A percentile compares a stretch with the other conserved stretches of the same genome.
These are phyloP conservation scores for Neofusicoccum kwambonambiense DNA, from an alignment of 2,329 filamentous ascomycete genomes.

Conservation along the genomic window DNA sequence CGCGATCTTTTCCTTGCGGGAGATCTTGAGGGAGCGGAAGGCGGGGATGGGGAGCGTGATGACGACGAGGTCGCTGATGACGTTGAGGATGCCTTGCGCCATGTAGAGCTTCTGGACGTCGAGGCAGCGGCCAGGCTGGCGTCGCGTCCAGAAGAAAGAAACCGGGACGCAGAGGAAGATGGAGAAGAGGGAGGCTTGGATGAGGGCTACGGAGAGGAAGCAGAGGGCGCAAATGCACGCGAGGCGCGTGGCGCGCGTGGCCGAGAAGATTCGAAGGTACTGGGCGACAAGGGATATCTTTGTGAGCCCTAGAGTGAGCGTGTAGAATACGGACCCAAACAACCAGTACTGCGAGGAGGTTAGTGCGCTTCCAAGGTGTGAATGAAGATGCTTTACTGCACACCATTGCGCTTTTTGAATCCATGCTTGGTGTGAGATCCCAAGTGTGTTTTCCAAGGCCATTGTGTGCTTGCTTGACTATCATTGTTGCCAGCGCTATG, in stretches of 20 bases:
- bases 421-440: too few species aligned
- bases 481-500: too few species aligned
- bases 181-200: constrained; percentile 86
- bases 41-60: background rate
- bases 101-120: background rate
- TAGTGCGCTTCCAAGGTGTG: too few species aligned
- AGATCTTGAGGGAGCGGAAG: background rate
- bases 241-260: background rate
- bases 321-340: background rate
- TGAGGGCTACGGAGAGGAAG: constrained; percentile 63
- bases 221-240: constrained; percentile 48
- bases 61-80: background rate
- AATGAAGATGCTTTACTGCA: too few species aligned
- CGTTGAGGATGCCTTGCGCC: background rate
- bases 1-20: background rate
- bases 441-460: too few species aligned
- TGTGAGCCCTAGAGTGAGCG: background rate
- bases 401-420: too few species aligned
- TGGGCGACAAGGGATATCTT: background rate
- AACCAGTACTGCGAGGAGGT: background rate
- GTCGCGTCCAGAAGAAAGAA: background rate
- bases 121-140: background rate
- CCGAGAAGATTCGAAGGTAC: background rate
- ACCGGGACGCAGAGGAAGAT: constrained; percentile 52
- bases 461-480: too few species aligned